These are phyloP conservation scores for Ceratobasidium sp. DNA, from an alignment of 1,284 basidiomycete species.

Conservation along the genomic window DNA sequence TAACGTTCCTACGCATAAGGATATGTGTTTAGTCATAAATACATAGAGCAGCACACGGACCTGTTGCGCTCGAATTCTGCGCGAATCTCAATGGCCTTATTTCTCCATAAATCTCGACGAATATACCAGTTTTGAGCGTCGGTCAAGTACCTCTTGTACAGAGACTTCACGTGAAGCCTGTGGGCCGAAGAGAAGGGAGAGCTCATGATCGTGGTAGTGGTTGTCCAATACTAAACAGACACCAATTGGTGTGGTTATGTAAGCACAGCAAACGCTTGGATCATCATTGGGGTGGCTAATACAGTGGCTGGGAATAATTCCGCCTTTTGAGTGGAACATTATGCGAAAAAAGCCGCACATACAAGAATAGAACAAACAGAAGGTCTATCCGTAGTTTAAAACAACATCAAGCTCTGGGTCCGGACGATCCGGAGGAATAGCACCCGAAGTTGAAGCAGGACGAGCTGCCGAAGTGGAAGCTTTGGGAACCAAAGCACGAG, in stretches of 20 bases:
- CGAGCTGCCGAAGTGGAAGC: neutral
- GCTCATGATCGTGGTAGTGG: conserved; percentile 41
- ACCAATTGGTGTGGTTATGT: neutral
- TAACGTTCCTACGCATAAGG: conserved; percentile 71
- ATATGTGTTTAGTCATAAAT: neutral
- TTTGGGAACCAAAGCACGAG: neutral
- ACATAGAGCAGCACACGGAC: conserved; percentile 60
- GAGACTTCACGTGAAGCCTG: conserved; percentile 87
- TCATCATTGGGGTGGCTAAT: conserved; percentile 16
- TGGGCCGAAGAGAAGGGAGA: conserved; percentile 80
- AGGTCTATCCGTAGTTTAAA: conserved; percentile 25
- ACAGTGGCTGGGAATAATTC: conserved; percentile 10
- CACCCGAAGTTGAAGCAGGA: neutral
- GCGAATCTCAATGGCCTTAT: conserved; percentile 83
- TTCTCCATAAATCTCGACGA: conserved; percentile 85
- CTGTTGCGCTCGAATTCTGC: conserved; percentile 93
- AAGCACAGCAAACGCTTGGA: conserved; percentile 7
- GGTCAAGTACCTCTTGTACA: conserved; percentile 87
- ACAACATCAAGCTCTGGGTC: conserved; percentile 34
- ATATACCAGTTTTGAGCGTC: conserved; percentile 92
- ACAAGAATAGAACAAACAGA: neutral
- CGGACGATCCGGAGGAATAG: neutral
- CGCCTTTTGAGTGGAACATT: neutral
- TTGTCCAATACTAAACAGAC: neutral
- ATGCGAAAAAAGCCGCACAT: neutral